Base-by-base conservation (phyloP, 179 eudicot species). In the Spinacia oleracea region DNA sequence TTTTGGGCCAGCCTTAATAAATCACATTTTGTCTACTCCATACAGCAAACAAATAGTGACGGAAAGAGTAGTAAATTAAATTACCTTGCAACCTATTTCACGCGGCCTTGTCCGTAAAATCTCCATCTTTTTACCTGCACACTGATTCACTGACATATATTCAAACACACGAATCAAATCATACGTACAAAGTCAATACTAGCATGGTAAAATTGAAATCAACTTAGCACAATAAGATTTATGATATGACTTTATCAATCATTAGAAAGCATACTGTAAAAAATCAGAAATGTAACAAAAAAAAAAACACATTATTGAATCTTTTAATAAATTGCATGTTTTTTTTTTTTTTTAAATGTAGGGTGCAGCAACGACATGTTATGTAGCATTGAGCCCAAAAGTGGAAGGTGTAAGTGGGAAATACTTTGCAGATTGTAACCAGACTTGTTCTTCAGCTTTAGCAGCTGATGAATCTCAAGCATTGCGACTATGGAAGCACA, bases 371-470 rank as follows among this genome's bases (percentile, higher is more conserved):
- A 95, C 97, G 4, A 93, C 92, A 79, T 95, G 97, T 74, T 93
- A 91, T 75, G 97, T 93, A 34, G 98, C 97, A 2, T 68, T 92
- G 55, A 90, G 93, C 83, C 83, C 87, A 51, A 70, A 86, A 25
- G 62, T 55, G 21, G 84, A 79, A 71, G 95, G 91, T 48, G 75
- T 89, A 32, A 93, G 86, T 76, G 98, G 98, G n/a, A 83, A 81
- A 64, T 95, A 95, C 81, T 93, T 90, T 81, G 94, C 91, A 35
- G 98, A 95, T 72, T 95, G 98, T 25, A 93, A 93, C 64, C 91
- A 93, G 82, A 83, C 76, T 73, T 82, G 78, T 32, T 89, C 92
- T 76, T 93, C 97, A 51, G 73, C 71, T 34, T 89, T 90, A 46
- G 97, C 97, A 23, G 81, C 83, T 73, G 95, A 91, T 80, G 80